Evolutionary conservation across 1,284 basidiomycete genomes (phyloP).

Genomic region (Takashimella tepidaria): DNA sequence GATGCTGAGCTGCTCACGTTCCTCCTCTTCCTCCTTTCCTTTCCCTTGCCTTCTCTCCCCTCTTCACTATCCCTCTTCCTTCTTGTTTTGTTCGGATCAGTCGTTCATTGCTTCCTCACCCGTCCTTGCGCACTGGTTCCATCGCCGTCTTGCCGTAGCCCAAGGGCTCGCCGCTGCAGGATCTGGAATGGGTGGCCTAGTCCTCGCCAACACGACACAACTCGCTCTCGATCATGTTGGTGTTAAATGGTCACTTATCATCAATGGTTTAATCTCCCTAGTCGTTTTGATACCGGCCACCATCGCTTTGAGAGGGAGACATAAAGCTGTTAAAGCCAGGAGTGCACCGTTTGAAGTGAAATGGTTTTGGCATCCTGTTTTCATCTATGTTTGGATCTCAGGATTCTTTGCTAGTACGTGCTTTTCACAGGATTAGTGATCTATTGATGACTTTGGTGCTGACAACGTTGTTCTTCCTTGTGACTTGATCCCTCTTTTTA

Average conservation of each 20-base stretch:
- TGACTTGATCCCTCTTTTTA: no score
- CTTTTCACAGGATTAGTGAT: no score
- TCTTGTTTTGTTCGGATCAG: no score
- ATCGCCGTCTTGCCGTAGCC: conserved; percentile 37
- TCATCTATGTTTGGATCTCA: conserved; percentile 10
- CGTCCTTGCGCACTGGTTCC: conserved; percentile 47
- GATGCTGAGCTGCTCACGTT: no score
- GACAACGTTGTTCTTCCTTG: no score
- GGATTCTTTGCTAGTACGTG: conserved; percentile 15
- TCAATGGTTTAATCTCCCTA: conserved; percentile 45
- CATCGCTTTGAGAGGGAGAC: conserved; percentile 38
- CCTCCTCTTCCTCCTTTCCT: no score
- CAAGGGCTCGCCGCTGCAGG: conserved; percentile 39
- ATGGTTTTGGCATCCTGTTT: conserved; percentile 10
- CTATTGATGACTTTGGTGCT: neutral
- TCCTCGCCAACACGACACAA: conserved; percentile 43
- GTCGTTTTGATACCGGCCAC: conserved; percentile 41
- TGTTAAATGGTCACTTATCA: conserved; percentile 43
- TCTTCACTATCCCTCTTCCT: no score
- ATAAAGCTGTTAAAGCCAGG: conserved; percentile 24
- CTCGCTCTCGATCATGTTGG: conserved; percentile 34
- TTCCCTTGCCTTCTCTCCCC: no score
- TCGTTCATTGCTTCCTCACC: conserved; percentile 39
- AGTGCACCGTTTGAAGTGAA: conserved; percentile 2
- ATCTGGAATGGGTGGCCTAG: conserved; percentile 43